These are phyloP conservation scores for Cyclotella choctawhatcheeana DNA, from an alignment of 108 stramenopile genomes.

Conservation along the genomic window DNA sequence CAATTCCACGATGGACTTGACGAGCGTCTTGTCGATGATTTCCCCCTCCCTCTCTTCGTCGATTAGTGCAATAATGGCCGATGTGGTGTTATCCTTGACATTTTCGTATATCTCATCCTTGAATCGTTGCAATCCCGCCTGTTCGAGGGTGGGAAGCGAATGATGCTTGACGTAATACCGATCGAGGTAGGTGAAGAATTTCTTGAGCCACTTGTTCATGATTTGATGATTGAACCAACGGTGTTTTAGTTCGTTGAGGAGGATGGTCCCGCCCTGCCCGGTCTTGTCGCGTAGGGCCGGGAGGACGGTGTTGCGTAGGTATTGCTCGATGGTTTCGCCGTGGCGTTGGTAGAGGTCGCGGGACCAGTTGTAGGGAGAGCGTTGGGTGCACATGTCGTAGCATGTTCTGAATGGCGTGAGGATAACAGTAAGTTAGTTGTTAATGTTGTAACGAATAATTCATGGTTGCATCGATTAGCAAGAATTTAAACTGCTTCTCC, in stretches of 20 bases:
- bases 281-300: constrained; percentile 90
- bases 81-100: constrained; percentile 87
- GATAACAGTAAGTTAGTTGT: too few species aligned
- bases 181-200: constrained; percentile 99
- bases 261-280: constrained; percentile 83
- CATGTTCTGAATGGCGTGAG: too few species aligned
- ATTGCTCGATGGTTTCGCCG: constrained; percentile 93
- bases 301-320: constrained; percentile 90
- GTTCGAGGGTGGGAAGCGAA: constrained; percentile 86
- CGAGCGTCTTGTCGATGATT: constrained; percentile 94
- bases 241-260: constrained; percentile 91
- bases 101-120: constrained; percentile 94
- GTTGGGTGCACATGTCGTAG: constrained; percentile 99
- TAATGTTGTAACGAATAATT: too few species aligned
- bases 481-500: too few species aligned
- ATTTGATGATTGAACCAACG: constrained; percentile 98
- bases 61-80: constrained; percentile 92
- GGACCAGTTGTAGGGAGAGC: constrained; percentile 99
- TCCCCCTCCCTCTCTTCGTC: constrained; percentile 94
- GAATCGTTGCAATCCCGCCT: constrained; percentile 93
- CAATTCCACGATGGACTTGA: constrained; percentile 94
- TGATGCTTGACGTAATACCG: constrained; percentile 99
- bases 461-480: too few species aligned
- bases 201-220: constrained; percentile 99
- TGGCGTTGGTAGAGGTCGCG: constrained; percentile 97